phyloP scores from a whole-genome alignment of 2,329 filamentous ascomycete genomes.

The Microdochium nivale region DNA sequence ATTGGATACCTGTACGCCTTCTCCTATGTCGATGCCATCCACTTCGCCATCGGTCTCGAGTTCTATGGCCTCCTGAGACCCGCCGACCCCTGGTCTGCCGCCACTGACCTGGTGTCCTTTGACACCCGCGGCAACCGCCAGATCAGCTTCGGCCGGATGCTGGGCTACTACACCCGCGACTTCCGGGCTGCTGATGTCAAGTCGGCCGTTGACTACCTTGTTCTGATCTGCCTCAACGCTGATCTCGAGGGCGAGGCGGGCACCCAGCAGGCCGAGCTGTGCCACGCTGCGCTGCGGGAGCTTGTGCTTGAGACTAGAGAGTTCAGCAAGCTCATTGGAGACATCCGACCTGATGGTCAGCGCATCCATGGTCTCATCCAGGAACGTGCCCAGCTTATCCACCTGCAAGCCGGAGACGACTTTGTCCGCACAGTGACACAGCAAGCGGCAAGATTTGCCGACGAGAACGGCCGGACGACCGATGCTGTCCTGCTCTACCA shows the following conservation, averaged over 20 bases:
- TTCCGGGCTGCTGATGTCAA: slow-evolving; percentile 87
- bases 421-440: slow-evolving; percentile 89
- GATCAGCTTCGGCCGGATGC: slow-evolving; percentile 88
- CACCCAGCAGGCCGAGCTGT: slow-evolving; percentile 69
- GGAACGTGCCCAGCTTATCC: slow-evolving; percentile 73
- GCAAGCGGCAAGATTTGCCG: slow-evolving; percentile 84
- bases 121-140: slow-evolving; percentile 66
- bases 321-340: slow-evolving; percentile 87
- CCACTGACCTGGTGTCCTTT: slow-evolving; percentile 60
- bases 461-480: slow-evolving; percentile 87
- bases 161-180: slow-evolving; percentile 92
- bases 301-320: slow-evolving; percentile 94
- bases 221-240: slow-evolving; percentile 82
- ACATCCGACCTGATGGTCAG: slow-evolving; percentile 78
- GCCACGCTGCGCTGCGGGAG: slow-evolving; percentile 87
- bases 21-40: slow-evolving; percentile 86
- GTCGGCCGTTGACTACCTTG: slow-evolving; percentile 87
- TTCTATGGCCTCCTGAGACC: slow-evolving; percentile 87
- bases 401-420: slow-evolving; percentile 68
- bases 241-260: slow-evolving; percentile 70
- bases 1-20: slow-evolving; percentile 86
- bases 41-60: slow-evolving; percentile 83
- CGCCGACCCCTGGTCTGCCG: slow-evolving; percentile 66
- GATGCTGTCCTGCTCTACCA: slow-evolving; percentile 94
- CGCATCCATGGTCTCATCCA: slow-evolving; percentile 84